Evolutionary conservation across 1,284 basidiomycete genomes (phyloP).

Genomic region (Microbotryum violaceum): DNA sequence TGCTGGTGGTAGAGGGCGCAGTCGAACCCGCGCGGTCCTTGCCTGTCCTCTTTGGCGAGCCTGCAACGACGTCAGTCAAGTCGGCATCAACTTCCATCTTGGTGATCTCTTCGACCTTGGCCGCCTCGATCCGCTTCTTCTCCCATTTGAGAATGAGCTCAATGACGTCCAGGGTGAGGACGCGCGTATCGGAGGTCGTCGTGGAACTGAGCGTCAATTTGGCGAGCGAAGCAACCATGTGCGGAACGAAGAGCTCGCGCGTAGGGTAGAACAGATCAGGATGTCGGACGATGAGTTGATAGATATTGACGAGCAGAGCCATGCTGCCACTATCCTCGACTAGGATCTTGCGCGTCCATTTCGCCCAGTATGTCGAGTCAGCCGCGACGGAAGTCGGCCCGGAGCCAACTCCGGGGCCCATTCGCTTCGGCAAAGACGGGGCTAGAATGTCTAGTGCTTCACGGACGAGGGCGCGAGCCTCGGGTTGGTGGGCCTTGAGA

Average conservation of each 20-base stretch:
- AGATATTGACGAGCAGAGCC: slow-evolving; percentile 77
- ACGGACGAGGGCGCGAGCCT: slow-evolving; percentile 65
- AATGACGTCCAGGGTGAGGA: slow-evolving; percentile 45
- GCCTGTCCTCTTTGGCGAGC: slow-evolving; percentile 26
- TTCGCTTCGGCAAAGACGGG: slow-evolving; percentile 62
- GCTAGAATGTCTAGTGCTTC: slow-evolving; percentile 88
- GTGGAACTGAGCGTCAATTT: slow-evolving; percentile 75
- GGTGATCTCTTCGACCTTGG: slow-evolving; percentile 42
- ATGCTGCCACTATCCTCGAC: slow-evolving; percentile 76
- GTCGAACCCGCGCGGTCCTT: slow-evolving; percentile 4
- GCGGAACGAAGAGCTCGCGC: slow-evolving; percentile 88
- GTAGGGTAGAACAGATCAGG: slow-evolving; percentile 88
- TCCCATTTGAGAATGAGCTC: slow-evolving; percentile 45
- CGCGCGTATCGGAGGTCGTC: slow-evolving; percentile 70
- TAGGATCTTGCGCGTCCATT: slow-evolving; percentile 75
- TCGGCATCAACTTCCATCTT: slow-evolving; percentile 42
- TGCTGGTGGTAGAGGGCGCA: slow-evolving; percentile 16
- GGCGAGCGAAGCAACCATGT: slow-evolving; percentile 82
- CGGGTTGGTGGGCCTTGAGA: slow-evolving; percentile 73
- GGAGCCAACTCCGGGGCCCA: slow-evolving; percentile 35
- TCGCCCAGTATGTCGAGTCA: slow-evolving; percentile 78
- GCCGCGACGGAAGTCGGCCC: slow-evolving; percentile 50
- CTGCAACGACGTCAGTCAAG: background rate
- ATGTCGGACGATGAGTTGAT: slow-evolving; percentile 87
- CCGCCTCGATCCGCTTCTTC: slow-evolving; percentile 49